Percentiles rank a stretch among this genome's conserved stretches.
Evolutionary conservation across 805 yeast species (phyloP).

Genomic region (Yarrowia hollandica): DNA sequence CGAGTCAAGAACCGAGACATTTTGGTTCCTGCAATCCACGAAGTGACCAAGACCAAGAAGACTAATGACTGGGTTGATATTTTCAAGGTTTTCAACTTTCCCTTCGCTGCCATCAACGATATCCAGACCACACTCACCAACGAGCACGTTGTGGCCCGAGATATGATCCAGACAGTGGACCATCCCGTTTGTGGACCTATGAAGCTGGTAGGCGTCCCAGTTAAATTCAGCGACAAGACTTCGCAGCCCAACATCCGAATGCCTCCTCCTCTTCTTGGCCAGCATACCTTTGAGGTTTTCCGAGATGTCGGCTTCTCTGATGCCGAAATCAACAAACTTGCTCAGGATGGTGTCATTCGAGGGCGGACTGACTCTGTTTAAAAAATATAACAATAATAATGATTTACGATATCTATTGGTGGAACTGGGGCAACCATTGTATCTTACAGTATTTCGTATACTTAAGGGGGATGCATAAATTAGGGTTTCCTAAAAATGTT

Average conservation of each 20-base stretch:
- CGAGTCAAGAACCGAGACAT: conserved; percentile 42
- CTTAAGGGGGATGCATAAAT: no score
- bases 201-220: conserved; percentile 44
- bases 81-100: conserved; percentile 42
- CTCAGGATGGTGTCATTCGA: conserved; percentile 1
- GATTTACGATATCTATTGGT: no score
- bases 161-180: conserved; percentile 43
- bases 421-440: no score
- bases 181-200: conserved; percentile 44
- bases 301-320: conserved; percentile 35
- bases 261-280: conserved; percentile 46
- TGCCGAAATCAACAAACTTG: conserved; percentile 36
- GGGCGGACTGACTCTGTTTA: background rate
- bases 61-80: conserved; percentile 43
- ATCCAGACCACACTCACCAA: conserved; percentile 42
- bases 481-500: no score
- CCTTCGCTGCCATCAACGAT: conserved; percentile 47
- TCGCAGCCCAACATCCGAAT: conserved; percentile 39
- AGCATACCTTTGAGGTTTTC: conserved; percentile 44
- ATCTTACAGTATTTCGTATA: no score
- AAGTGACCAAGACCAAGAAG: conserved; percentile 38
- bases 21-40: conserved; percentile 41
- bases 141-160: conserved; percentile 43
- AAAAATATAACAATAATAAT: background rate
- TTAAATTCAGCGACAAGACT: conserved; percentile 42